Evolutionary conservation across 352 stramenopile species (phyloP), one percentile per base, ranked within the genome.

Genomic region (Achlya hypogyna): DNA sequence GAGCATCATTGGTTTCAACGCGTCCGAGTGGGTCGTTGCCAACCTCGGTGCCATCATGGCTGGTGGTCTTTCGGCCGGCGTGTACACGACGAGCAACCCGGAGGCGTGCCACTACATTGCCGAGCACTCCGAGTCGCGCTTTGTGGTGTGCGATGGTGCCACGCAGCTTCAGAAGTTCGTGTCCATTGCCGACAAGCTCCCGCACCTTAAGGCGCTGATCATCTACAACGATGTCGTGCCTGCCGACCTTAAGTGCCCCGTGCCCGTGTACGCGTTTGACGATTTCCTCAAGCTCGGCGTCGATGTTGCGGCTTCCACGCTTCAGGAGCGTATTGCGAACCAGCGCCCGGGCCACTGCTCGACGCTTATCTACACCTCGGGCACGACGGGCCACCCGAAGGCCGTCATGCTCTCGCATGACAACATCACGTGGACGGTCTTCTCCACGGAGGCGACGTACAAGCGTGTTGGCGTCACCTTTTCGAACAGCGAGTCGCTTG

Each of bases 361-460:
- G 73, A 87, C 88, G 65, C 76, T 98, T 52, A 97, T 98, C 67
- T 98, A 98, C 79, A 98, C 93, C 59, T 97, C 87, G 29, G 95
- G 95, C 67, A 98, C 93, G 65, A 98, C 95, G 20, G 89, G 95
- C 31, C 74, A 88, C 67, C 95, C 95, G n/a, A 98, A 98, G 78
- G 93, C 89, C 27, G 95, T 98, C 28, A 98, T 98, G 93, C 92
- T 98, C 65, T 96, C 86, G 51, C 89, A 98, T 78, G 92, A 98
- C 76, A 98, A 98, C 73, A 76, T 98, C 14, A 83, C 83, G 5
- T 96, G 84, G 86, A 96, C 84, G 23, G 84, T 90, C 53, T 60
- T 72, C 80, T 94, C 62, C 62, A 87, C 2, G 69, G 56, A 32
- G 84, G 87, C 75, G 74, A 92, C 45, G 77, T 87, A 64, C 73